A percentile compares a stretch with the other conserved stretches of the same genome.
These are phyloP conservation scores for Scheffersomyces stipitis DNA, from an alignment of 805 yeast species.

Conservation along the genomic window DNA sequence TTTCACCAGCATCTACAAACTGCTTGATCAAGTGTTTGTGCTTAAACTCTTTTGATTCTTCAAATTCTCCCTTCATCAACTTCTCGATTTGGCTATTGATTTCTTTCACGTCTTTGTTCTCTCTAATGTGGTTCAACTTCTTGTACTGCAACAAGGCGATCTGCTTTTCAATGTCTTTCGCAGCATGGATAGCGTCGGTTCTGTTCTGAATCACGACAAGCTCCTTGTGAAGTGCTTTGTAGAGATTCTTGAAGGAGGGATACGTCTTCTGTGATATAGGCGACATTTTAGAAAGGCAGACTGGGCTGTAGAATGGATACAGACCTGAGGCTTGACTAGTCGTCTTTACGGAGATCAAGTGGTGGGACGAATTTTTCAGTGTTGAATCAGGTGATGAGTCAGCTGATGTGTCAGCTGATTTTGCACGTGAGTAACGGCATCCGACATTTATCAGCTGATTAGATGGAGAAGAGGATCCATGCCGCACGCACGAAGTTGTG, in stretches of 20 bases:
- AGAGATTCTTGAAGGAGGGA: slow-evolving; percentile 12
- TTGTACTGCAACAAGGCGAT: slow-evolving; percentile 49
- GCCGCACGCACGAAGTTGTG: too few relatives aligned
- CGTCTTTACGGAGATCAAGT: too few relatives aligned
- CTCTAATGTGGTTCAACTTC: slow-evolving; percentile 44
- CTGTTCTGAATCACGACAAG: slow-evolving; percentile 36
- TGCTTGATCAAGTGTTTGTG: slow-evolving; percentile 17
- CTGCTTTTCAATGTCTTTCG: slow-evolving; percentile 43
- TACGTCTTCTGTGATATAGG: slow-evolving; percentile 5
- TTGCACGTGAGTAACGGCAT: too few relatives aligned
- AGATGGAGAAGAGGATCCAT: too few relatives aligned
- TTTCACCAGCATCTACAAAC: slow-evolving; percentile 17
- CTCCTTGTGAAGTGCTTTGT: slow-evolving; percentile 36
- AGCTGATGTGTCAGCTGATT: too few relatives aligned
- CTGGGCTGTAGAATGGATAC: neutral
- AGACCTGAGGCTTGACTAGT: too few relatives aligned
- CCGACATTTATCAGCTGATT: too few relatives aligned
- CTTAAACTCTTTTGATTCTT: slow-evolving; percentile 5
- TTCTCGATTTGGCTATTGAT: slow-evolving; percentile 29
- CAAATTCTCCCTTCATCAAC: slow-evolving; percentile 11
- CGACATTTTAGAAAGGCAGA: too few relatives aligned
- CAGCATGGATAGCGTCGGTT: slow-evolving; percentile 36
- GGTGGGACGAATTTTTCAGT: too few relatives aligned
- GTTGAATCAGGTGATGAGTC: too few relatives aligned
- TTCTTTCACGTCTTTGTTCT: slow-evolving; percentile 32